Conservation (phyloP, 345 rosid genomes). For the Noccaea caerulescens region DNA sequence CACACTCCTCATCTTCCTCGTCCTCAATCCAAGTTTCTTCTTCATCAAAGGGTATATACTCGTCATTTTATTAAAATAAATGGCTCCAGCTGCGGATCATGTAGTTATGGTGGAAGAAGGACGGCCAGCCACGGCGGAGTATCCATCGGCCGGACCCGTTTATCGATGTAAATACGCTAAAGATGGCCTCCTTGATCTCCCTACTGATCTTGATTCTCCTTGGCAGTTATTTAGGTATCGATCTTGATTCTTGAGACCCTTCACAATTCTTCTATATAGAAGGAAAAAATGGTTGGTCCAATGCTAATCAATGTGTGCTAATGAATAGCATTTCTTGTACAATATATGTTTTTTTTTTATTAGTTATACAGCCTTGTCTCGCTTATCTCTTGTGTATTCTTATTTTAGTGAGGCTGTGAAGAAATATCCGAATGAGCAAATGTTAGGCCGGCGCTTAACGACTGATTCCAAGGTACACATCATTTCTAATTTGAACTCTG, state of each 20-base stretch:
- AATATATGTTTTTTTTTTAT: not conserved
- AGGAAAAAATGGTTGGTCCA: not conserved
- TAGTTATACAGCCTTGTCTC: not conserved
- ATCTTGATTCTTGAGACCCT: slow-evolving; percentile 5
- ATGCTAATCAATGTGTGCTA: not conserved
- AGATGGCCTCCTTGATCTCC: slow-evolving; percentile 72
- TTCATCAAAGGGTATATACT: not conserved
- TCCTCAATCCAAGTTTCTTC: not conserved
- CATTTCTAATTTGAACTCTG: not conserved
- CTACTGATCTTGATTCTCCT: slow-evolving; percentile 67
- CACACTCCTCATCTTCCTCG: slow-evolving; percentile 24
- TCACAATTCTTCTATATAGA: not conserved
- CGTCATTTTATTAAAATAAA: slow-evolving; percentile 19
- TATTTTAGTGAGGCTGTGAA: slow-evolving; percentile 57
- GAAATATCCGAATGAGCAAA: slow-evolving; percentile 53
- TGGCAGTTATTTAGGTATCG: slow-evolving; percentile 86
- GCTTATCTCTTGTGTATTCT: not conserved
- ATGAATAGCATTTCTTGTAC: not conserved
- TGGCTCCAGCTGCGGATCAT: slow-evolving; percentile 49
- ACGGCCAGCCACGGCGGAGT: slow-evolving; percentile 50
- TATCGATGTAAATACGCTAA: slow-evolving; percentile 78
- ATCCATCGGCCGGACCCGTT: slow-evolving; percentile 82
- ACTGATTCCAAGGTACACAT: slow-evolving; percentile 68
- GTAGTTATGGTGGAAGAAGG: slow-evolving; percentile 77
- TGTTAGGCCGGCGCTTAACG: slow-evolving; percentile 74